These are phyloP conservation scores for Onygena corvina DNA, from an alignment of 2,329 filamentous ascomycete species.

Conservation along the genomic window DNA sequence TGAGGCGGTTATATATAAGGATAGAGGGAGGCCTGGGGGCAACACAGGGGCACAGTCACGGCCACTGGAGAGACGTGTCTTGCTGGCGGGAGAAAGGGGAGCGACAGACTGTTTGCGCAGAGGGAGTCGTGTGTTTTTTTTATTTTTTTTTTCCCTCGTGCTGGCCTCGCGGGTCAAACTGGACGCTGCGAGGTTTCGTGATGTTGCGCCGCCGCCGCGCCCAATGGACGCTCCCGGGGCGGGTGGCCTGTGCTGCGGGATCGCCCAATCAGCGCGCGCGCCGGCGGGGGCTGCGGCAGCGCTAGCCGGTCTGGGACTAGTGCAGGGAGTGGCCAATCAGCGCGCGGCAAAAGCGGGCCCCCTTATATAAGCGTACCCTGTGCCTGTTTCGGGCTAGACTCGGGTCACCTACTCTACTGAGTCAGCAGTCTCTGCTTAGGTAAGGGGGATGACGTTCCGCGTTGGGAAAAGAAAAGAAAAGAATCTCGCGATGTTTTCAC, in stretches of 20 bases:
- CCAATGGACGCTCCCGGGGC: background rate
- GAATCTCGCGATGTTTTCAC: too few species aligned
- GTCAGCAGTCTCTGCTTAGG: background rate
- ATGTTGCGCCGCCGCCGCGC: background rate
- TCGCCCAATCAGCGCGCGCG: background rate
- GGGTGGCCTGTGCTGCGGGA: background rate
- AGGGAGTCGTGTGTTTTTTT: background rate
- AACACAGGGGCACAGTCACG: background rate
- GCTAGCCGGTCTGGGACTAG: background rate
- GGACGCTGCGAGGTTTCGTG: background rate
- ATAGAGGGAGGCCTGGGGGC: background rate
- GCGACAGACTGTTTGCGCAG: background rate
- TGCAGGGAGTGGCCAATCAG: background rate
- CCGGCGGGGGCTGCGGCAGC: background rate
- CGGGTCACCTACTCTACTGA: too few species aligned
- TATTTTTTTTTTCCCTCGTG: background rate
- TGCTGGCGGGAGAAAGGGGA: too few species aligned
- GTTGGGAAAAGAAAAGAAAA: too few species aligned
- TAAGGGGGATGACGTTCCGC: too few species aligned
- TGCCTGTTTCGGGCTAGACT: background rate
- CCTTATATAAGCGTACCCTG: background rate
- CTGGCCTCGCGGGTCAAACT: background rate
- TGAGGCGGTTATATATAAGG: conserved; percentile 1
- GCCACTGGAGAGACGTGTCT: conserved; percentile 6
- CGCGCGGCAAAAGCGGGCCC: too few species aligned